phyloP scores from a whole-genome alignment of 257 asterid genomes.

The Solanum sparsipilum region DNA sequence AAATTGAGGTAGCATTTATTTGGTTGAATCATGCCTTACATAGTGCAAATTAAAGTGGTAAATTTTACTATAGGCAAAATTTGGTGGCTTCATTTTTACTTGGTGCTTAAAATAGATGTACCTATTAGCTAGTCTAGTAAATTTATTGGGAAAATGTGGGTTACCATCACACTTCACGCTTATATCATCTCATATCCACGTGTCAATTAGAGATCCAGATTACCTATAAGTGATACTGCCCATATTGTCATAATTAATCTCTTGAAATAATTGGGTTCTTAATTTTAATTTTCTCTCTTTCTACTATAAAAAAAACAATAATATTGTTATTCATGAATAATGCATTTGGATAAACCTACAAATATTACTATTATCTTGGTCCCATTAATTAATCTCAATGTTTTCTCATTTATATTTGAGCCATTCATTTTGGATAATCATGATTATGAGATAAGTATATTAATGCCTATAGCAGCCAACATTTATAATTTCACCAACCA shows the following conservation, averaged over 20 bases:
- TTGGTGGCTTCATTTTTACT: background rate
- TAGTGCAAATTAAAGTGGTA: background rate
- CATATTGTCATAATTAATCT: slow-evolving; percentile 10
- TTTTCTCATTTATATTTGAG: slow-evolving; percentile 3
- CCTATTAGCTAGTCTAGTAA: background rate
- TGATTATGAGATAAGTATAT: background rate
- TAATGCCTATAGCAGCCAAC: background rate
- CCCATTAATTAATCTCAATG: background rate
- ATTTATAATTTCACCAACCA: background rate
- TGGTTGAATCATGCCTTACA: background rate
- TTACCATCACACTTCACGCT: slow-evolving; percentile 38
- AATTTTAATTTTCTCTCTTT: background rate
- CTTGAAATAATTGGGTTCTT: background rate
- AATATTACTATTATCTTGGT: background rate
- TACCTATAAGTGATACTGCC: background rate
- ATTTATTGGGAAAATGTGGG: slow-evolving; percentile 2
- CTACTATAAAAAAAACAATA: background rate
- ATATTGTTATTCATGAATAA: background rate
- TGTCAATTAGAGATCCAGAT: background rate
- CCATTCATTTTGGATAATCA: slow-evolving; percentile 23
- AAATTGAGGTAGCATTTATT: background rate
- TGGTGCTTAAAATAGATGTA: background rate
- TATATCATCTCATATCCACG: slow-evolving; percentile 29
- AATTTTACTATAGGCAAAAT: background rate
- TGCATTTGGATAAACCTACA: background rate